A percentile compares a stretch with the other conserved stretches of the same genome.
phyloP scores from a whole-genome alignment of 73 alveolate species.

The Paramecium pentaurelia region DNA sequence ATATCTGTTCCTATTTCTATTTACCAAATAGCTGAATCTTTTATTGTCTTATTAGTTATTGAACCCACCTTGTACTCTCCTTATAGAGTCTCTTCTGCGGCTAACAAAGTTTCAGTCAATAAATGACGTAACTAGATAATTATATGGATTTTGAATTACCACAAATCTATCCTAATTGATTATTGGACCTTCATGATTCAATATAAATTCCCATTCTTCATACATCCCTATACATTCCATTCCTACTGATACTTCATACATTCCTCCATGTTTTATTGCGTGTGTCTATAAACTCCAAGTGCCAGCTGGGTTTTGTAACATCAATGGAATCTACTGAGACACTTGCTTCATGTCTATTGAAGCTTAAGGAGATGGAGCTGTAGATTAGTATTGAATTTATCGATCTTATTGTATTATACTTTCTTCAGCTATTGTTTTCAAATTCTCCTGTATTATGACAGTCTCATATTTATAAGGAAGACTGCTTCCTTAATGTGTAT shows the following conservation, averaged over 20 bases:
- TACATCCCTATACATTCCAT: not conserved
- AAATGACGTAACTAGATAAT: not conserved
- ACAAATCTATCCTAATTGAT: not conserved
- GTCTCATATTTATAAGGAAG: slow-evolving; percentile 22
- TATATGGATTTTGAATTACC: not conserved
- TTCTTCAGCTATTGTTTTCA: not conserved
- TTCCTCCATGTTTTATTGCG: not conserved
- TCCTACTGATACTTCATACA: not conserved
- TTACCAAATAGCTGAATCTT: not conserved
- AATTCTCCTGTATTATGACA: not conserved
- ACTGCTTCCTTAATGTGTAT: not conserved
- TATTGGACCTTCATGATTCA: not conserved
- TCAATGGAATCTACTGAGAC: not conserved
- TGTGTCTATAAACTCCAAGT: not conserved
- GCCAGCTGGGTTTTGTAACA: not conserved
- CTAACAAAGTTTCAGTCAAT: not conserved
- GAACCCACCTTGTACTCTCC: not conserved
- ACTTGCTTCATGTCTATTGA: not conserved
- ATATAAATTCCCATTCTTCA: not conserved
- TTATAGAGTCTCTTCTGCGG: not conserved
- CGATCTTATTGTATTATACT: not conserved
- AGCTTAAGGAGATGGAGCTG: slow-evolving; percentile 8
- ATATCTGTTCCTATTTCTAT: not conserved
- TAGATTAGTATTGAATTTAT: not conserved
- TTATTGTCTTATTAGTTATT: not conserved